Percentiles rank a stretch among this genome's conserved stretches.
phyloP scores from a whole-genome alignment of 768 basidiomycete genomes.

The Favolaschia claudopus region DNA sequence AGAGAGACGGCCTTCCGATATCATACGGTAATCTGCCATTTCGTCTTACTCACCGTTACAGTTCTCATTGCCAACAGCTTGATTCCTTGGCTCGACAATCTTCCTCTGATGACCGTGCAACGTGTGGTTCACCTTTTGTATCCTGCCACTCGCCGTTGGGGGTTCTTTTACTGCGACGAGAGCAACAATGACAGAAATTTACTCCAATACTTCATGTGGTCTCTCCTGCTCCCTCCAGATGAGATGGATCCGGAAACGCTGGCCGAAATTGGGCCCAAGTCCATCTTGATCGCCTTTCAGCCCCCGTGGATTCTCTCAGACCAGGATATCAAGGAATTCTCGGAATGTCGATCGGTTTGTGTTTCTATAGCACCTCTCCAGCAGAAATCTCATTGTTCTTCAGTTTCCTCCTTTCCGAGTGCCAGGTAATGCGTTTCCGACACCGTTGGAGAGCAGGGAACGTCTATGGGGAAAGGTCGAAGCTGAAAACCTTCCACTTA shows the following conservation, averaged over 20 bases:
- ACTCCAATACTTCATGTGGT: conserved; percentile 57
- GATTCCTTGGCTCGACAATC: conserved; percentile 55
- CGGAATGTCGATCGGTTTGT: conserved; percentile 50
- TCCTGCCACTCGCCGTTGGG: conserved; percentile 51
- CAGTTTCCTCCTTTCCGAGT: conserved; percentile 50
- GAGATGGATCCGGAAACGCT: conserved; percentile 26
- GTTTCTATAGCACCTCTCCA: background rate
- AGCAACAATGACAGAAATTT: conserved; percentile 46
- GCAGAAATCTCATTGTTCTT: background rate
- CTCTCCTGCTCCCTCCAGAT: conserved; percentile 27
- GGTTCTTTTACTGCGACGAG: conserved; percentile 43
- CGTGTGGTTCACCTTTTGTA: conserved; percentile 53
- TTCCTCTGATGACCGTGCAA: conserved; percentile 61
- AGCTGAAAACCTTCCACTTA: too few relatives aligned
- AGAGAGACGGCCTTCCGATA: conserved; percentile 48
- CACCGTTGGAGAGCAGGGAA: conserved; percentile 49
- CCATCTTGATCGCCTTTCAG: conserved; percentile 63
- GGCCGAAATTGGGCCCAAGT: conserved; percentile 34
- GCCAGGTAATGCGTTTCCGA: conserved; percentile 43
- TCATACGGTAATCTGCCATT: conserved; percentile 44
- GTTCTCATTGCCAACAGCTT: conserved; percentile 41
- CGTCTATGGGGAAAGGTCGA: conserved; percentile 71
- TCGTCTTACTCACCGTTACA: background rate
- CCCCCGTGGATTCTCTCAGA: conserved; percentile 65
- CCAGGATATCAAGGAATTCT: conserved; percentile 63